phyloP scores from a whole-genome alignment of 2,329 filamentous ascomycete genomes.

The Ophiostoma angusticollis region DNA sequence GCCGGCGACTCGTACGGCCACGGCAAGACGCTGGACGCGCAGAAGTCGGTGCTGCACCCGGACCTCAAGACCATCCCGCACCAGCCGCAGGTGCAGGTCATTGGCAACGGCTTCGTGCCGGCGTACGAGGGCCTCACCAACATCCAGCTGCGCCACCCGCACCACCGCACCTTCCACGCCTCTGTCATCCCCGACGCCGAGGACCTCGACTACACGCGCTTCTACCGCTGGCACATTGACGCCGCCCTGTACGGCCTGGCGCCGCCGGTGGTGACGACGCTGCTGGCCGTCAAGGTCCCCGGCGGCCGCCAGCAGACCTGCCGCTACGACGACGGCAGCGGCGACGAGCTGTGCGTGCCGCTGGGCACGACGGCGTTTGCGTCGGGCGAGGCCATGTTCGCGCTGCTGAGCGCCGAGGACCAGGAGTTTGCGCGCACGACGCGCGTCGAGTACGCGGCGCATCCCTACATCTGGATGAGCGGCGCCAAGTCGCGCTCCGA shows the following conservation, averaged over 20 bases:
- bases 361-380: constrained; percentile 68
- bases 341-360: constrained; percentile 54
- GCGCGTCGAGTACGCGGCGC: constrained; percentile 61
- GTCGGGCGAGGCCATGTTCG: constrained; percentile 58
- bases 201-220: constrained; percentile 38
- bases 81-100: constrained; percentile 69
- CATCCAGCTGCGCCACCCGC: constrained; percentile 58
- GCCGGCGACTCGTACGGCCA: constrained; percentile 52
- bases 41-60: constrained; percentile 56
- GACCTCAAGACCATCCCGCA: constrained; percentile 71
- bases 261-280: constrained; percentile 59
- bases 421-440: constrained; percentile 55
- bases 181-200: constrained; percentile 42
- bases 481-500: constrained; percentile 51
- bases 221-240: constrained; percentile 74
- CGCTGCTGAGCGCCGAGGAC: constrained; percentile 50
- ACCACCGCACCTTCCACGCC: constrained; percentile 65
- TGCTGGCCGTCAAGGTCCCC: constrained; percentile 63
- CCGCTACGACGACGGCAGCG: constrained; percentile 60
- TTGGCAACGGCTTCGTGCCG: constrained; percentile 59
- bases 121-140: constrained; percentile 59
- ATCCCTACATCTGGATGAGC: constrained; percentile 76
- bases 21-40: constrained; percentile 55
- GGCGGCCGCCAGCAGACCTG: constrained; percentile 39
- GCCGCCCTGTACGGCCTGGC: constrained; percentile 63